Percentiles rank a stretch among this genome's conserved stretches.
phyloP scores from a whole-genome alignment of 106 monocot genomes.

The Posidonia australis region DNA sequence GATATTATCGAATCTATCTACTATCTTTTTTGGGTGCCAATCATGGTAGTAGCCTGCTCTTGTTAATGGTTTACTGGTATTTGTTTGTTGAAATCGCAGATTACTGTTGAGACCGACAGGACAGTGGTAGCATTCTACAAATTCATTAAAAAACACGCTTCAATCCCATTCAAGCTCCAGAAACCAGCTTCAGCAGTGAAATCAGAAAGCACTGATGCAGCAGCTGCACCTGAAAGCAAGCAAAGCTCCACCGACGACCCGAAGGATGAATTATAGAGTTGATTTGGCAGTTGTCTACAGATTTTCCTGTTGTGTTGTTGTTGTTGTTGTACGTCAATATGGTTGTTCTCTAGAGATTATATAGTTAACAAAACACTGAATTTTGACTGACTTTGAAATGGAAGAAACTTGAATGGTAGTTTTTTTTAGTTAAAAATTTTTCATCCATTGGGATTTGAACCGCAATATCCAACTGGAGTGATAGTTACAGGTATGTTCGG shows the following conservation, averaged over 20 bases:
- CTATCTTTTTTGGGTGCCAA: neutral
- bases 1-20: neutral
- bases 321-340: too few relatives aligned
- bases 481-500: too few relatives aligned
- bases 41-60: neutral
- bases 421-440: too few relatives aligned
- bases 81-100: slow-evolving; percentile 8
- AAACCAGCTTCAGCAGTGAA: slow-evolving; percentile 26
- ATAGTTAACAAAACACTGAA: too few relatives aligned
- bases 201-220: slow-evolving; percentile 9
- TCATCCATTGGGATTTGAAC: too few relatives aligned
- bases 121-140: slow-evolving; percentile 84
- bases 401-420: too few relatives aligned
- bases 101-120: slow-evolving; percentile 55
- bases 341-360: too few relatives aligned
- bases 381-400: too few relatives aligned
- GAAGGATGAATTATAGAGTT: slow-evolving; percentile 52
- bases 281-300: too few relatives aligned
- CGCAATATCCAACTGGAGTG: too few relatives aligned
- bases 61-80: neutral
- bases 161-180: slow-evolving; percentile 84
- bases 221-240: slow-evolving; percentile 3
- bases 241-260: slow-evolving; percentile 6
- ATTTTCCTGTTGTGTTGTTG: too few relatives aligned
- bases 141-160: slow-evolving; percentile 80